Base-by-base conservation (phyloP, 768 basidiomycete genomes). In the Chalciporus sphaerocephalus region DNA sequence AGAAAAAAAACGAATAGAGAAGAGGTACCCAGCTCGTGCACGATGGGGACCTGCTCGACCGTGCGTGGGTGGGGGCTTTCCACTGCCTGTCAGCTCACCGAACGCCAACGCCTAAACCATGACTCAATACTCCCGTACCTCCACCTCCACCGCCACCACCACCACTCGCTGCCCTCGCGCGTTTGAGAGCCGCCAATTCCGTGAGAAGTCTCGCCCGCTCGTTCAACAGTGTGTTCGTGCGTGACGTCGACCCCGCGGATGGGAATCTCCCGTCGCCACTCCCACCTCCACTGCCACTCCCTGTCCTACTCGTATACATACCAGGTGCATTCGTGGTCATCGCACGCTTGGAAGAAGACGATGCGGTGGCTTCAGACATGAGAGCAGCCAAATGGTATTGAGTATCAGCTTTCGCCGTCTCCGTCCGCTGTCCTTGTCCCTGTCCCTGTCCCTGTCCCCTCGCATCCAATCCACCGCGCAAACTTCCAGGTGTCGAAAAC, bases 171-270 rank as follows among this genome's bases (percentile, higher is more conserved):
- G 49, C 48, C 11, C 54, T 53, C 10, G 45, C 60, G 13, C 49
- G 58, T 36, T 70, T 69, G 28, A 81, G 53, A 10, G 66, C 68
- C 0, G 81, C 79, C 10, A 85, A 58, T 57, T 81, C 78, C 5
- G 71, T 73, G 35, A 82, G 59, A 18, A 85, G 57, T 30, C 71
- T 65, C 0, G 81, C 80, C 0, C 83, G 76, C 52, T 85, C 79
- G 13, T 76, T 74, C 15, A 84, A 48, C 6, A 86, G 69, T 11
- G 74, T 67, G 15, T 75, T 61, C 1, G 78, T 81, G 22, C 34
- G 46, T 28, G 73, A 69, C 15, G 74, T 62, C 30, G 67, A 66
- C 6, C 73, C 68, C 18, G 6, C 12, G 3, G 37, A 20, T 6
- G 37, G 30, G 0, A 33, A 34, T 28, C 12, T 42, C 1, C 39